Base-by-base conservation (phyloP, 2,329 filamentous ascomycete species). In the Penicillium sp. region DNA sequence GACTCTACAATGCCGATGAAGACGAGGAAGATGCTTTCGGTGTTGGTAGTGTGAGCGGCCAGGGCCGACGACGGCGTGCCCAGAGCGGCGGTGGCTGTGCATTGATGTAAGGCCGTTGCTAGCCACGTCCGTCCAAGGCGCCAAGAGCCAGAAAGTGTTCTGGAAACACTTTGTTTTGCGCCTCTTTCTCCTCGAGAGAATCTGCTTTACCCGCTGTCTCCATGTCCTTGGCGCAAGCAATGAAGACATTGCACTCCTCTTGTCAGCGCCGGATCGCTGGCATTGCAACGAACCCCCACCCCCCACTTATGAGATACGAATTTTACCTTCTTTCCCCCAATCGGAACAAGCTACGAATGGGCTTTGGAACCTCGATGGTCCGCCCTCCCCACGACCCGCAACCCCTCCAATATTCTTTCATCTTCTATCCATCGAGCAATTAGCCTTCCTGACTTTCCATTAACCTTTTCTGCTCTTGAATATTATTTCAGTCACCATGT, bases 1-100 rank as follows among this genome's bases (percentile, higher is more conserved):
- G 88, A 70, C 80, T 91, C 64, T 91, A 95, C 75, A 87, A 89
- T 47, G 86, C 91, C 65, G 92, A 96, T 71, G 90, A 92, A 62
- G 90, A 90, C 45, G 88, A 85, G 13, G 85, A 77, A 3, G 75
- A 74, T 42, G 71, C 54, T 49, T 74, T 74, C 53, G 73, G 69
- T 4, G 61, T 66, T 29, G 74, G 71, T 4, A 70, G 68, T 16
- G 53, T 74, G 26, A 70, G 69, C 21, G 64, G 67, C n/a, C 77
- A 78, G 7, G 78, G 77, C 23, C 80, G 76, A 4, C 80, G 84
- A 37, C 81, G 86, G 58, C 81, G 86, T 56, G 87, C 88, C 16
- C 81, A 88, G 65, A 90, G 87, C 19, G 39, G 39, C 37, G 80
- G 86, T 53, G 73, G 85, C 61, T 90, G 88, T 72, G 69, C 74